Evolutionary conservation across 331 rosid species (phyloP).

Genomic region (Spiraea crenata): DNA sequence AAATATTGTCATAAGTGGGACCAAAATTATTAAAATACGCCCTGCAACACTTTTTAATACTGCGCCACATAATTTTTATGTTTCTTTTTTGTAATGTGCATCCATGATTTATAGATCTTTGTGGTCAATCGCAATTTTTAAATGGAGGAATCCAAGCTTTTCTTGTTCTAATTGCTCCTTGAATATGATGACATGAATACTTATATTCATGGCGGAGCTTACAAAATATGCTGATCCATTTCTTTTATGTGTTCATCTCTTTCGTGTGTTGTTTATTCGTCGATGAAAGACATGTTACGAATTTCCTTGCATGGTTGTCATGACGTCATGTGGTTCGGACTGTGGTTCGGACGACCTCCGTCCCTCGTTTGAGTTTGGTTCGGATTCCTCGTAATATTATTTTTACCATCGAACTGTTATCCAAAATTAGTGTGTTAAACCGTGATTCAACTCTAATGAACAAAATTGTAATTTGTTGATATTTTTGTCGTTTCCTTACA

Average conservation of each 20-base stretch:
- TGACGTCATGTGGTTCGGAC: slow-evolving; percentile 10
- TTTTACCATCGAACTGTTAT: not conserved
- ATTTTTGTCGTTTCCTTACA: not conserved
- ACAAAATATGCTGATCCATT: slow-evolving; percentile 22
- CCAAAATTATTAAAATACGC: not conserved
- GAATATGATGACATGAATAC: slow-evolving; percentile 23
- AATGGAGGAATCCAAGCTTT: not conserved
- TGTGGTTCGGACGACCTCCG: slow-evolving; percentile 15
- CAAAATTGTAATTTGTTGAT: not conserved
- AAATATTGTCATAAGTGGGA: slow-evolving; percentile 8
- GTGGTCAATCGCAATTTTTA: slow-evolving; percentile 6
- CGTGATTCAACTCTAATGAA: too few species aligned
- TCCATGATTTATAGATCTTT: slow-evolving; percentile 13
- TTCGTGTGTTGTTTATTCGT: slow-evolving; percentile 6
- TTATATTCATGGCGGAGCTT: slow-evolving; percentile 28
- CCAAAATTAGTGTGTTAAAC: not conserved
- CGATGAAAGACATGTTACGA: slow-evolving; percentile 20
- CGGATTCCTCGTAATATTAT: not conserved
- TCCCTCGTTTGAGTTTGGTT: not conserved
- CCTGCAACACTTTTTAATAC: not conserved
- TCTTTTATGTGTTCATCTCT: not conserved
- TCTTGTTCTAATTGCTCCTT: slow-evolving; percentile 26
- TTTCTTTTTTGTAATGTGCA: not conserved
- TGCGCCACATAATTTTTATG: not conserved
- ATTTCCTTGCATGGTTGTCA: not conserved